Base-by-base conservation (phyloP, 768 basidiomycete species). In the Trametes gibbosa region DNA sequence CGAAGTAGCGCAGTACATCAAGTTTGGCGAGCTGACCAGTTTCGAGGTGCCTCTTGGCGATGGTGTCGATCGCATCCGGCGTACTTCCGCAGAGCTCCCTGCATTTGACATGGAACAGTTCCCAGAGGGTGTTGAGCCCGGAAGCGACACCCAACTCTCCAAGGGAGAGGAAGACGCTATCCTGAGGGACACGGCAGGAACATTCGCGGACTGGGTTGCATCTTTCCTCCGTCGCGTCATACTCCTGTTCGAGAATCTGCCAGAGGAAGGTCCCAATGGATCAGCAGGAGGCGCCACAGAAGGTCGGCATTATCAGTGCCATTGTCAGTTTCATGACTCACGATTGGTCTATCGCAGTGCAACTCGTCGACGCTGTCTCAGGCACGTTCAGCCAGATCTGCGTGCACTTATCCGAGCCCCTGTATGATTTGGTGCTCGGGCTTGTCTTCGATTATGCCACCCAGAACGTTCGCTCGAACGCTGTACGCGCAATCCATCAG, bases 381-480 rank as follows among this genome's bases (percentile, higher is more conserved):
- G 81, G 84, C 29, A 87, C 89, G 2, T 91, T 88, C 76, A 86
- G 82, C 67, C 85, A 87, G 66, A 89, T 92, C 41, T 90, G 86
- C 72, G 80, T 83, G 14, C 89, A 90, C 71, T 74, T 89, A 3
- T 89, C 87, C 0, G 86, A 86, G 41, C 79, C 83, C 2, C 76
- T 94, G 21, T 94, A 85, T 70, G 89, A 92, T 66, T 77, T 90
- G 61, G 90, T 89, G 4, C 75, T 95, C 46, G 87, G 91, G 65
- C 85, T 93, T 79, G 83, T 95, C 56, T 89, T 80, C 69, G 86
- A 93, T 68, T 93, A 94, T 67, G 86, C 87, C 16, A 89, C 86
- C 65, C 85, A 84, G 14, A 89, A 85, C 61, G 87, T 91, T 25
- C 86, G 92, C 24, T 80, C 90, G 24, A 95, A 95, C 70, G 89